phyloP scores from a whole-genome alignment of 2,329 filamentous ascomycete species.

The Elsinoe perseae region DNA sequence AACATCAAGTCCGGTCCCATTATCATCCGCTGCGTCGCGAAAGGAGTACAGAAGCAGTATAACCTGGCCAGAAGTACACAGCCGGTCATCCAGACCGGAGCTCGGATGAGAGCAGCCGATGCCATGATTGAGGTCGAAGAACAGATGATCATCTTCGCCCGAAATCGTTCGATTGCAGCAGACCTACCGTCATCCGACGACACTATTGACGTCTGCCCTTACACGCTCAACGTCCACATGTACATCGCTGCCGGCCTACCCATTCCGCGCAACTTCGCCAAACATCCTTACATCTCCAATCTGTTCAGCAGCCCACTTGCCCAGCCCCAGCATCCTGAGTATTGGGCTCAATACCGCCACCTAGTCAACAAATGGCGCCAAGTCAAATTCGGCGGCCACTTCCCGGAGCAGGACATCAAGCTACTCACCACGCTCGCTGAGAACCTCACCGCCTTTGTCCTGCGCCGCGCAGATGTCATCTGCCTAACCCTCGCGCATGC shows the following conservation, averaged over 20 bases:
- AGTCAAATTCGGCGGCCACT: neutral
- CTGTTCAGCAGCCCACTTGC: neutral
- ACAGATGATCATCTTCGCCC: neutral
- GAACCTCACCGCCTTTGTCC: neutral
- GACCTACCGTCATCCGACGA: neutral
- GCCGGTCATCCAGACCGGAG: neutral
- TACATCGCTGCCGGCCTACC: neutral
- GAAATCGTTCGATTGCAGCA: neutral
- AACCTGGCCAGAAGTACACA: neutral
- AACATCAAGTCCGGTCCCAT: neutral
- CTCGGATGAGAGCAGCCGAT: neutral
- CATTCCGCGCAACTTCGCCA: neutral
- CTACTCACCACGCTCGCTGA: neutral
- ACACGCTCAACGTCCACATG: neutral
- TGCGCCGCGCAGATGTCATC: neutral
- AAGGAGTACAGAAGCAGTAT: neutral
- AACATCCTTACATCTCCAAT: neutral
- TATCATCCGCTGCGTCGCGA: neutral
- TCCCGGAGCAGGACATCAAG: neutral
- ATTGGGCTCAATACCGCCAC: neutral
- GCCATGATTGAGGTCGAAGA: neutral
- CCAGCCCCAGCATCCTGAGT: neutral
- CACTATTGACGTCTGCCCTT: neutral
- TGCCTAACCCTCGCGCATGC: neutral
- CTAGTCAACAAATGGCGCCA: neutral